phyloP scores from a whole-genome alignment of 129 eudicot species.

The Pulicaria dysenterica region DNA sequence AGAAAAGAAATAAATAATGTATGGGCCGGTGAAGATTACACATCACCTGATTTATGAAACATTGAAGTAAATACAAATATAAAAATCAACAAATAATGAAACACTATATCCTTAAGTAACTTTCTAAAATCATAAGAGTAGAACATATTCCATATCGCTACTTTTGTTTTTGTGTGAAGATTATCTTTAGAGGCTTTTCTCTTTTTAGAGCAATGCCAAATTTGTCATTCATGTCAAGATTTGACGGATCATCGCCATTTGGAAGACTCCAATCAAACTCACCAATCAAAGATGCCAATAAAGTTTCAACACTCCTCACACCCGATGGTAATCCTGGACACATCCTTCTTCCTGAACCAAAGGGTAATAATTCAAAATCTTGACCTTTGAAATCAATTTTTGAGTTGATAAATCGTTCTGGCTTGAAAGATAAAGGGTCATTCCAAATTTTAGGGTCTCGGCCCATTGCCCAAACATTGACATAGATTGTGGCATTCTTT shows the following conservation, averaged over 20 bases:
- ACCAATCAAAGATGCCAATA: background rate
- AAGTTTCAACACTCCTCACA: too few relatives aligned
- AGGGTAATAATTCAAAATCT: background rate
- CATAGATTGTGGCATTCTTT: constrained; percentile 11
- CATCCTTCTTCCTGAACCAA: constrained; percentile 41
- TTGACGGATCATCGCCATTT: background rate
- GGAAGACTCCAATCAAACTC: constrained; percentile 12
- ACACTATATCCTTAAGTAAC: too few relatives aligned
- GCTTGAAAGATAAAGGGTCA: constrained; percentile 10
- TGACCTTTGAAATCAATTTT: too few relatives aligned
- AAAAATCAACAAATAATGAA: too few relatives aligned
- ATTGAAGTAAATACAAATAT: too few relatives aligned
- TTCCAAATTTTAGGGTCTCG: constrained; percentile 18
- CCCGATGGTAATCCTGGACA: constrained; percentile 37
- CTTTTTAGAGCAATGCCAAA: background rate
- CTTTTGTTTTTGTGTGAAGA: background rate
- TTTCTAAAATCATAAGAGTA: too few relatives aligned
- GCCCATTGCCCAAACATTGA: constrained; percentile 34
- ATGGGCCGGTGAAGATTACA: too few relatives aligned
- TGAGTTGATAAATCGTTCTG: constrained; percentile 23
- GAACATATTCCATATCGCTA: background rate
- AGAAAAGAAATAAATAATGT: too few relatives aligned
- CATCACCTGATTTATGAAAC: too few relatives aligned
- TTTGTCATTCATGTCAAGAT: constrained; percentile 20
- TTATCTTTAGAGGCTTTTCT: constrained; percentile 3